Evolutionary conservation across 441 rosid species (phyloP), one percentile per base, ranked within the genome.

Genomic region (Manihot esculenta): DNA sequence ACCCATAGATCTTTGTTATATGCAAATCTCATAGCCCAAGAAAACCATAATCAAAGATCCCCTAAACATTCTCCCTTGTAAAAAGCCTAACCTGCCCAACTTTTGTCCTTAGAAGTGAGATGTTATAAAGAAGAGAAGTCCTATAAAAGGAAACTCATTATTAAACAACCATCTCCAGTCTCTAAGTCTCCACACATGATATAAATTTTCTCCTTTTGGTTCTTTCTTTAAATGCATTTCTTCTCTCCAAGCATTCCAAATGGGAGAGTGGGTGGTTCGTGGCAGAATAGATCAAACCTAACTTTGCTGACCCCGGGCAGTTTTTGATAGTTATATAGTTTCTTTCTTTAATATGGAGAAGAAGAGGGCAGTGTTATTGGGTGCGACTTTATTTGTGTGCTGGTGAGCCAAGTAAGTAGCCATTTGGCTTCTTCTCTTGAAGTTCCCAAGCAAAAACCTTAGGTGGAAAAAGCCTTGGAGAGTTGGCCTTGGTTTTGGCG

Each of bases 401-500:
- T 47, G 66, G 66, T 59, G 59, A 49, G 55, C 56, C 41, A 23
- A 54, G 35, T 57, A 12, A 53, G 21, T 15, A 21, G 45, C 54
- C 54, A 47, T 26, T 63, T 63, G 68, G 76, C 58, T 62, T 64
- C 21, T 73, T 66, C 56, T 26, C 71, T 50, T 50, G 33, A 4
- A n/a, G 42, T 59, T 17, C 76, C 60, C 42, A 59, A 70, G 27
- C 51, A 62, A 23, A 41, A 50, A n/a, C 47, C 15, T 26, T 20
- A 4, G 11, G 5, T 48, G 60, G 0, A 15, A 62, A 41, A 62
- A 62, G 50, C 14, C 33, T 66, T 56, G 62, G 45, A 18, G 71
- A 49, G 69, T 68, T 23, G 84, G 68, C 70, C 73, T 86, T 71
- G 72, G 85, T 71, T 78, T 72, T 72, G 80, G 77, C 84, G 59